Evolutionary conservation across 2,329 filamentous ascomycete species (phyloP), one percentile per base, ranked within the genome.

Genomic region (Cryphonectria nitschkei): DNA sequence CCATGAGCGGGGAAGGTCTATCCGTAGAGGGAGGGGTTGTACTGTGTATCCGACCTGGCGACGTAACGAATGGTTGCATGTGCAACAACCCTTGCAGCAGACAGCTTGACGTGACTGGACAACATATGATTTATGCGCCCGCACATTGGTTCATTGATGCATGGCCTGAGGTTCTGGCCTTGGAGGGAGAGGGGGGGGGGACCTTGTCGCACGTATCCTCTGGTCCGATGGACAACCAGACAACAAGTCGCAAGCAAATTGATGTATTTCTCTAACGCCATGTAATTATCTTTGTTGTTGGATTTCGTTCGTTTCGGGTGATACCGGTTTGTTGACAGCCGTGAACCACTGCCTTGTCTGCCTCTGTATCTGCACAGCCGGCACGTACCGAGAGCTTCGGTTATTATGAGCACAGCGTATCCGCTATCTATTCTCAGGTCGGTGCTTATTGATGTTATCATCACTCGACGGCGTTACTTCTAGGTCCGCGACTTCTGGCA

Each of bases 391-490:
- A 5, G 8, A 61, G 58, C 22, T 61, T 61, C 58, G 58, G 58
- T 61, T 61, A 61, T 39, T 14, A 9, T 61, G 58, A 14, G 34
- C 58, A 61, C 58, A 22, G 19, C 58, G 34, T 26, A 11, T 13
- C 58, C 54, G 54, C 54, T 58, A 61, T 61, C 58, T 37, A n/a
- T 39, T 34, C 16, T 19, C 34, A 37, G 29, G 54, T 32, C 29
- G 14, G 26, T 34, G 54, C 54, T 58, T 58, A 13, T 32, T 29
- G 29, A 19, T 19, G 29, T 61, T 61, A 34, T 39, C 62, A 46
- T 52, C 62, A 32, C 54, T 16, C 54, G 29, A 58, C 41, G 43
- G 64, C 64, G 43, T n/a, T 65, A 64, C 64, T 34, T 52, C 8
- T 50, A 65, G 64, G 29, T 34, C 54, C 54, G 54, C 2, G 19